Evolutionary conservation across 2,329 filamentous ascomycete genomes (phyloP).

Genomic region (Ceratocystis destructans): DNA sequence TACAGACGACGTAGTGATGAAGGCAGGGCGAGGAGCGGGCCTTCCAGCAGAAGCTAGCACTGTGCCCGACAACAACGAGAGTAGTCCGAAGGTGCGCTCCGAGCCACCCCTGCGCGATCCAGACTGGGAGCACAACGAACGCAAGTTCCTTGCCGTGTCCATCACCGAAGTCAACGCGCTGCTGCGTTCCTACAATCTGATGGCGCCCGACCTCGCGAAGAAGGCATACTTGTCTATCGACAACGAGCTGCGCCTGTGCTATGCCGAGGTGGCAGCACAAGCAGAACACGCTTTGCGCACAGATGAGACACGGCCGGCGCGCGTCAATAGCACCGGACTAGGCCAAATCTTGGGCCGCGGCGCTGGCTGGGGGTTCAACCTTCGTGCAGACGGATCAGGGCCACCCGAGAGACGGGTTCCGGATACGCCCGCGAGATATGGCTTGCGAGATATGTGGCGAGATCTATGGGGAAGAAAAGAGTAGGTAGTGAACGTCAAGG

Average conservation of each 20-base stretch:
- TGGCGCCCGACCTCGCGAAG: conserved; percentile 82
- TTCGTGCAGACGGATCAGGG: conserved; percentile 47
- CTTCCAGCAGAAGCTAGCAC: neutral
- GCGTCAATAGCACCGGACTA: too few relatives aligned
- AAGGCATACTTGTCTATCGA: conserved; percentile 82
- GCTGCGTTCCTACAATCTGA: conserved; percentile 82
- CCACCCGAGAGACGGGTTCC: conserved; percentile 34
- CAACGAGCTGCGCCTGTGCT: conserved; percentile 69
- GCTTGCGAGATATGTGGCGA: conserved; percentile 77
- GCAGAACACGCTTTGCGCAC: conserved; percentile 37
- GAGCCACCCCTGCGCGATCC: conserved; percentile 58
- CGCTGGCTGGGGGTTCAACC: too few relatives aligned
- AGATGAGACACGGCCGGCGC: too few relatives aligned
- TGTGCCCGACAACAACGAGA: neutral
- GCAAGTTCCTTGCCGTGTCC: conserved; percentile 60
- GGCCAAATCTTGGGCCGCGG: too few relatives aligned
- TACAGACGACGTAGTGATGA: conserved; percentile 37
- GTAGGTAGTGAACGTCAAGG: neutral
- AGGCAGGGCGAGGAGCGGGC: conserved; percentile 27
- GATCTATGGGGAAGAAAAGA: conserved; percentile 48
- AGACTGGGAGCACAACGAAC: conserved; percentile 59
- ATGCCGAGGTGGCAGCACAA: conserved; percentile 68
- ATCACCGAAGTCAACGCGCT: conserved; percentile 66
- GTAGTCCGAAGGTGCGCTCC: neutral
- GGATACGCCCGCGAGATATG: conserved; percentile 61